Base-by-base conservation (phyloP, 2,329 filamentous ascomycete species). In the Thelonectria blattea region DNA sequence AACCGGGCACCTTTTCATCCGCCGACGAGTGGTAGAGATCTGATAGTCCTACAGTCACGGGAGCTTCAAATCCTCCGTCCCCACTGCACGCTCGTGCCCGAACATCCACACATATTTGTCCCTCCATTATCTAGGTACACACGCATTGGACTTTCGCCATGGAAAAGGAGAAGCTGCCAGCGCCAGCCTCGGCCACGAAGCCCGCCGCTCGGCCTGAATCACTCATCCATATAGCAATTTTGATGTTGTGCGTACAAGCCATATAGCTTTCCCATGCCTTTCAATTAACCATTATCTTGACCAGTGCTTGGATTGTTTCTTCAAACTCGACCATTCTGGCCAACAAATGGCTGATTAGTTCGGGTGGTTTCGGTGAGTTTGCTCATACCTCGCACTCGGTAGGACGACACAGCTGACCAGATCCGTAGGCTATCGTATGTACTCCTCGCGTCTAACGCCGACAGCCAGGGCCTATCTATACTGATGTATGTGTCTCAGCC, bases 291-390 rank as follows among this genome's bases (percentile, higher is more conserved):
- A 45, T 45, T 17, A 2, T 12, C 20, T 15, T 20, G 11, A 17
- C 11, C 32, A 83, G 81, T 52, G 84, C 86, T 72, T 96, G 91
- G 91, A 94, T 96, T 68, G 81, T 91, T 64, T 85, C 94, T 74
- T 93, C 90, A 70, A 93, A 91, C 67, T 83, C 86, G 71, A 92
- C 93, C 64, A 95, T 96, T 73, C 80, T 96, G 61, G 94, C 95
- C 83, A 96, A 96, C 83, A 96, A 96, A 80, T 93, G 90, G 85
- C 85, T 96, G 51, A 83, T 95, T 55, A 85, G 91, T 72, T 87
- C 85, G 61, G 84, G 84, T 70, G 84, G 88, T 55, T 93, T 93
- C 76, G 83, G 89, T 91, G 79, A 81, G 88, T 5, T 14, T 20
- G 27, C 27, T 9, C 27, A 30, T 8, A 2, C 27, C 27, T 10